phyloP scores from a whole-genome alignment of 345 rosid genomes.

The Capsella bursapastoris region DNA sequence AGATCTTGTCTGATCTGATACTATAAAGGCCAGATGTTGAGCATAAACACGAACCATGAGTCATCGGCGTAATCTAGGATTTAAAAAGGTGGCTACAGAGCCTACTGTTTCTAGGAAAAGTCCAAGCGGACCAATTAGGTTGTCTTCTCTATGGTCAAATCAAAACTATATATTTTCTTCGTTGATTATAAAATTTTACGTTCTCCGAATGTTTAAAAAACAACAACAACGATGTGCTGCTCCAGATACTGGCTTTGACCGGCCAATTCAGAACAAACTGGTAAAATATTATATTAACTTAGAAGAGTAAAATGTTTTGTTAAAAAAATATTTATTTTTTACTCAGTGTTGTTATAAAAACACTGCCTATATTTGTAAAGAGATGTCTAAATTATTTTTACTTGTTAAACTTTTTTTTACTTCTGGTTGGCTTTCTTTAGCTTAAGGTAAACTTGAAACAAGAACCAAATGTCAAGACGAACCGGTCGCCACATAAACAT shows the following conservation, averaged over 20 bases:
- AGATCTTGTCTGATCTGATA: no score
- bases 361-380: no score
- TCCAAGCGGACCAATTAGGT: slow-evolving; percentile 25
- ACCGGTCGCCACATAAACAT: slow-evolving; percentile 18
- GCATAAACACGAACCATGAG: neutral
- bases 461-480: slow-evolving; percentile 5
- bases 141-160: neutral
- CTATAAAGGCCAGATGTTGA: slow-evolving; percentile 5
- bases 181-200: neutral
- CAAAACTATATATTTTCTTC: neutral
- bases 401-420: no score
- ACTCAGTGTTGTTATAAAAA: no score
- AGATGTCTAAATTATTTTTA: no score
- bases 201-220: neutral
- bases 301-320: neutral
- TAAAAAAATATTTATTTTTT: no score
- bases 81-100: neutral
- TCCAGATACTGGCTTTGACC: neutral
- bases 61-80: neutral
- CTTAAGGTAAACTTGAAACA: no score
- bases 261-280: slow-evolving; percentile 4
- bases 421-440: no score
- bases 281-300: neutral
- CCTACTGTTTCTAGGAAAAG: neutral
- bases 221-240: neutral